Evolutionary conservation across 75 land plant species (phyloP), one percentile per base, ranked within the genome.

Genomic region (Pinus taeda): DNA sequence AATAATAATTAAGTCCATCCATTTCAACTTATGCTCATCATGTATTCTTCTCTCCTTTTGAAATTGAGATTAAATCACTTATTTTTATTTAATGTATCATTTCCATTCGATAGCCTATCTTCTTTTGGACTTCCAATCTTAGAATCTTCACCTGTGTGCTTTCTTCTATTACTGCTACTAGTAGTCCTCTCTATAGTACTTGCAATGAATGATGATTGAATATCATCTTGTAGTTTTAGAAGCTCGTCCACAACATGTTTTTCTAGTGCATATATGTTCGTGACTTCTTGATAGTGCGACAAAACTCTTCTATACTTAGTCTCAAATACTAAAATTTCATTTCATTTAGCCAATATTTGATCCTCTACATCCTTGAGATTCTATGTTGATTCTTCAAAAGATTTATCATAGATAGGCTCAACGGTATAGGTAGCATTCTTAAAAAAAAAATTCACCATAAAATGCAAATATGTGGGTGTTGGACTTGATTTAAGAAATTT

Each of bases 381-480:
- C 57, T 84, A 79, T 4, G 87, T 84, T 45, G 87, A 77, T 57
- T 93, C 93, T 74, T 84, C 85, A 74, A 83, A 96, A 20, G 88
- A 71, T 87, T 33, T 85, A 13, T 93, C 91, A 85, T 91, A 93
- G 12, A 96, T 61, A 21, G 91, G 92, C 78, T 93, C 96, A 74
- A 96, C 93, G 15, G 92, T 90, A 67, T 96, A 96, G 26, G 81
- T 82, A 71, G 98, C 96, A 85, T 89, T 87, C 77, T 93, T 96
- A 70, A 96, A 96, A 73, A 96, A 96, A 33, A 33, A 49, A 88
- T 0, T 30, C 30, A 95, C 98, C 96, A 85, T 95, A 93, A 12
- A 95, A 93, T 73, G 96, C 93, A 84, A 91, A 95, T 36, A 91
- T 86, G 76, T 95, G 98, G 65, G 93, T 85, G 65, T 93, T 93